phyloP scores from a whole-genome alignment of 2,329 filamentous ascomycete species.

The Ilyonectria sp. region DNA sequence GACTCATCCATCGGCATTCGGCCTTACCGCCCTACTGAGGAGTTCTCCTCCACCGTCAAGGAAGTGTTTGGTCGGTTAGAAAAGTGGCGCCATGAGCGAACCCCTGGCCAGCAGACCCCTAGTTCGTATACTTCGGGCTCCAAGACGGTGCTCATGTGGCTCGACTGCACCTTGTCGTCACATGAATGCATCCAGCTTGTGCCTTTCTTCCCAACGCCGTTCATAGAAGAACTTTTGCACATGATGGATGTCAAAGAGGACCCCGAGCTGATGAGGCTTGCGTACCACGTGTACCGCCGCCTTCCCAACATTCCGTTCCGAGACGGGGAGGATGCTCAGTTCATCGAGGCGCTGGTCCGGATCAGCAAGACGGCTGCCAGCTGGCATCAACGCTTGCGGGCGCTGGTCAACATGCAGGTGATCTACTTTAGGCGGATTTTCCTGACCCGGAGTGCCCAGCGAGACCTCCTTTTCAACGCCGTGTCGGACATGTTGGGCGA shows the following conservation, averaged over 20 bases:
- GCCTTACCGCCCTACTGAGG: slow-evolving; percentile 83
- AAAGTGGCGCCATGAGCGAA: slow-evolving; percentile 87
- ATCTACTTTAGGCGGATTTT: slow-evolving; percentile 98
- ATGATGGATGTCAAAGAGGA: slow-evolving; percentile 99
- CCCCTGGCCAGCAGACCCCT: slow-evolving; percentile 91
- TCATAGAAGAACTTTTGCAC: slow-evolving; percentile 94
- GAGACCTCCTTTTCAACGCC: slow-evolving; percentile 87
- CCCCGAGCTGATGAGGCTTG: slow-evolving; percentile 91
- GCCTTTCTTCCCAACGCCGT: slow-evolving; percentile 91
- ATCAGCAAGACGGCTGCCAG: slow-evolving; percentile 88
- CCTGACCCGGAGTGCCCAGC: slow-evolving; percentile 81
- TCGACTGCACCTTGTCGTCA: slow-evolving; percentile 90
- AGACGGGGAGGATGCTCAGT: slow-evolving; percentile 85
- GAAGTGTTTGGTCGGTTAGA: slow-evolving; percentile 86
- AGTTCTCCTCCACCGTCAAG: slow-evolving; percentile 80
- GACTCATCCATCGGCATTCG: slow-evolving; percentile 87
- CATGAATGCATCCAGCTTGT: slow-evolving; percentile 94
- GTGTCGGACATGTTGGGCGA: slow-evolving; percentile 98
- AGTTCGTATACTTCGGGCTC: slow-evolving; percentile 96
- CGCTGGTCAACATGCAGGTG: slow-evolving; percentile 98
- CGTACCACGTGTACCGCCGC: slow-evolving; percentile 97
- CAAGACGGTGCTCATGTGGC: slow-evolving; percentile 96
- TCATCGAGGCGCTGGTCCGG: slow-evolving; percentile 88
- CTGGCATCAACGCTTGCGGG: slow-evolving; percentile 96
- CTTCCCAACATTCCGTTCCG: slow-evolving; percentile 95